Evolutionary conservation across 768 basidiomycete species (phyloP).

Genomic region (Floccularia luteovirens): DNA sequence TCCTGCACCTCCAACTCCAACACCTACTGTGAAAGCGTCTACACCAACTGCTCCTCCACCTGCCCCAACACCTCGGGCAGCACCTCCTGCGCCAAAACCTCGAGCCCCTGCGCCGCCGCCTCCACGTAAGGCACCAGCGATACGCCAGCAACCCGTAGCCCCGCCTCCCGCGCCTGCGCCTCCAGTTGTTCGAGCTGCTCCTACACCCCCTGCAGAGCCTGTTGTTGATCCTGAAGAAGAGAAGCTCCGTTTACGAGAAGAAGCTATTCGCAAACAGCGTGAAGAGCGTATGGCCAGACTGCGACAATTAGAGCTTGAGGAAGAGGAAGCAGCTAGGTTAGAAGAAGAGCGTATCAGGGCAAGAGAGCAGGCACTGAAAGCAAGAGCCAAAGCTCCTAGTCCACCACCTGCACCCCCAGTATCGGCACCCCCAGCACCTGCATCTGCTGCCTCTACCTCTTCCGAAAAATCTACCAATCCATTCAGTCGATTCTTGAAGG

Average conservation of each 20-base stretch:
- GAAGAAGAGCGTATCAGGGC: constrained; percentile 32
- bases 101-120: constrained; percentile 26
- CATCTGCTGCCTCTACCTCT: constrained; percentile 18
- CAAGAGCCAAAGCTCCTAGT: constrained; percentile 14
- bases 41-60: constrained; percentile 26
- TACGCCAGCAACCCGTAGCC: constrained; percentile 26
- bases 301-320: constrained; percentile 58
- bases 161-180: constrained; percentile 14
- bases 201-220: constrained; percentile 21
- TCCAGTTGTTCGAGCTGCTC: constrained; percentile 13
- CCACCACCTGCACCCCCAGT: constrained; percentile 20
- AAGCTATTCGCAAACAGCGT: constrained; percentile 59
- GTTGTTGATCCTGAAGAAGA: constrained; percentile 76
- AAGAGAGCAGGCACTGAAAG: constrained; percentile 29
- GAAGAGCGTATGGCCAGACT: constrained; percentile 67
- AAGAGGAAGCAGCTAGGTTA: constrained; percentile 20
- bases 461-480: constrained; percentile 67
- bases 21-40: constrained; percentile 9
- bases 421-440: constrained; percentile 15
- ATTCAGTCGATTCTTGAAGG: constrained; percentile 62
- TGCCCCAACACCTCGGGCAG: constrained; percentile 14
- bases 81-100: constrained; percentile 22
- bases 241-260: constrained; percentile 59
- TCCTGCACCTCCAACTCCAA: constrained; percentile 20
- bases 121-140: constrained; percentile 30